A percentile compares a stretch with the other conserved stretches of the same genome.
Evolutionary conservation across 106 monocot species (phyloP).

Genomic region (Vanilla planifolia): DNA sequence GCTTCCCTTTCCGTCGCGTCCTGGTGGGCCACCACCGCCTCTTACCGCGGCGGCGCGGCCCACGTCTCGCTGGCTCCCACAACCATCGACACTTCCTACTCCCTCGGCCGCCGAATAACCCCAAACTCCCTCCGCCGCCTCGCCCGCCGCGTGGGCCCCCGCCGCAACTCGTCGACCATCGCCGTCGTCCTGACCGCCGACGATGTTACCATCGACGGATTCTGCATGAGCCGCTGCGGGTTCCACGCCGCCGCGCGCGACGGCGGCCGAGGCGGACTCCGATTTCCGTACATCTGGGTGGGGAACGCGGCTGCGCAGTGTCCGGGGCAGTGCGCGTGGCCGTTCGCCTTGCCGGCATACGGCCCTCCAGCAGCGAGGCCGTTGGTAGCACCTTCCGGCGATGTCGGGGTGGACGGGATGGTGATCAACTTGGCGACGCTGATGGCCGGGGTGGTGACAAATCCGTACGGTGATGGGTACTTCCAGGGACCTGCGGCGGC

Average conservation of each 20-base stretch:
- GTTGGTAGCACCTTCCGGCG: constrained; percentile 35
- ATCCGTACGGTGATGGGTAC: constrained; percentile 47
- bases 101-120: constrained; percentile 37
- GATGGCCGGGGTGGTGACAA: constrained; percentile 44
- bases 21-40: constrained; percentile 51
- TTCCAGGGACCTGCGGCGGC: constrained; percentile 38
- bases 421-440: constrained; percentile 45
- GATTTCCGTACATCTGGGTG: constrained; percentile 40
- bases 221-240: constrained; percentile 77
- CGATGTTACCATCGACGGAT: constrained; percentile 57
- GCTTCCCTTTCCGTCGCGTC: constrained; percentile 29
- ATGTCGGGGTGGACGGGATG: constrained; percentile 44
- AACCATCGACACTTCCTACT: constrained; percentile 26
- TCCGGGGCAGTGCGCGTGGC: constrained; percentile 67
- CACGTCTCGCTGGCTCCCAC: constrained; percentile 23
- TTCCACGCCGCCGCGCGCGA: constrained; percentile 25
- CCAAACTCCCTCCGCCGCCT: constrained; percentile 13
- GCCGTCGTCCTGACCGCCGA: constrained; percentile 45
- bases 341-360: constrained; percentile 42
- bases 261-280: background rate
- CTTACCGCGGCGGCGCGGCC: constrained; percentile 10
- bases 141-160: constrained; percentile 7
- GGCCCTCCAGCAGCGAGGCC: constrained; percentile 36
- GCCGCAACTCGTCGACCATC: constrained; percentile 15
- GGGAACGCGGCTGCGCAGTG: constrained; percentile 51